These are phyloP conservation scores for Amaranthus hypochondriacus DNA, from an alignment of 148 eudicot genomes.

Conservation along the genomic window DNA sequence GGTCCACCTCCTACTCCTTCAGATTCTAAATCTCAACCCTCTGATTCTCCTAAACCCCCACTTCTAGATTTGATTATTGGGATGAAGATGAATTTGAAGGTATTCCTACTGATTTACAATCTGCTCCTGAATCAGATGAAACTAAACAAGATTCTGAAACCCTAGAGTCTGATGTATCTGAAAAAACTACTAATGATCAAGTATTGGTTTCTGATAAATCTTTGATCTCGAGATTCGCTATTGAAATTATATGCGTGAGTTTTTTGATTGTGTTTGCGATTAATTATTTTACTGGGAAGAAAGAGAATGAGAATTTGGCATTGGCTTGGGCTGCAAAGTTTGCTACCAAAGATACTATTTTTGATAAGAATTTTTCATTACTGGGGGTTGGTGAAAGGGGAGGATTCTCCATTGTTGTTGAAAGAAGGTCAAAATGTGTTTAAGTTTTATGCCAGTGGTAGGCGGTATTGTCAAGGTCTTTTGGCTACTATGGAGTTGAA, in stretches of 20 bases:
- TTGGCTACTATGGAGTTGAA: slow-evolving; percentile 85
- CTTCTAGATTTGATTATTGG: slow-evolving; percentile 63
- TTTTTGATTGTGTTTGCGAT: slow-evolving; percentile 52
- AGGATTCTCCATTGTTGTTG: slow-evolving; percentile 74
- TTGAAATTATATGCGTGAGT: slow-evolving; percentile 59
- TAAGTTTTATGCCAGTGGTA: slow-evolving; percentile 81
- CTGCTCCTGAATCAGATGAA: not conserved
- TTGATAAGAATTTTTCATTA: slow-evolving; percentile 79
- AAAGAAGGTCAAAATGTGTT: slow-evolving; percentile 88
- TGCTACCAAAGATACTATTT: slow-evolving; percentile 56
- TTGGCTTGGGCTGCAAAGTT: slow-evolving; percentile 80
- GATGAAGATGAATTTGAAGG: slow-evolving; percentile 99
- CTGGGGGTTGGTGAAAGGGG: slow-evolving; percentile 81
- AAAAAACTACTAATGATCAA: not conserved
- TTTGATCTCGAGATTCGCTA: slow-evolving; percentile 13
- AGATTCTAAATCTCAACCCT: slow-evolving; percentile 35
- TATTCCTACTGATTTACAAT: slow-evolving; percentile 42
- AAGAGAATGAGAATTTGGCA: slow-evolving; percentile 74
- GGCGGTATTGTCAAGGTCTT: slow-evolving; percentile 81
- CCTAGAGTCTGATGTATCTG: slow-evolving; percentile 13
- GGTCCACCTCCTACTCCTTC: slow-evolving; percentile 14
- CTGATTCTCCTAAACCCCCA: slow-evolving; percentile 25
- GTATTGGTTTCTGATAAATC: not conserved
- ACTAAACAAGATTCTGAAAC: slow-evolving; percentile 6
- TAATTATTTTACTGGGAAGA: slow-evolving; percentile 79